Evolutionary conservation across 441 rosid genomes (phyloP), one percentile per base, ranked within the genome.

Genomic region (Pelargonium exstipulatum): DNA sequence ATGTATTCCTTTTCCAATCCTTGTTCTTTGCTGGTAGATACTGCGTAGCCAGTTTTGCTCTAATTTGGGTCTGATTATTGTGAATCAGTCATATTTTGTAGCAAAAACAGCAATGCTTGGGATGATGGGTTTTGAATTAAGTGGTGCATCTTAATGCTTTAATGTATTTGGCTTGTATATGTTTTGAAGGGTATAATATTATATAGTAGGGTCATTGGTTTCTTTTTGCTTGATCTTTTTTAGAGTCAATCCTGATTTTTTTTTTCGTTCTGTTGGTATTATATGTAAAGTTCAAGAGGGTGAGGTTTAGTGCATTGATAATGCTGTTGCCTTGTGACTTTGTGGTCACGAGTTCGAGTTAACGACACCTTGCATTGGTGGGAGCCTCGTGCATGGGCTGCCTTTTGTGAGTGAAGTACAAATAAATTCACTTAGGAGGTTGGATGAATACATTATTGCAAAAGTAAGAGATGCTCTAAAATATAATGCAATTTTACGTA

Each of bases 101-200:
- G 97, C 96, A 10, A 97, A 88, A 83, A 85, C 92, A 8, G 83
- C 73, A n/a, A 89, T 93, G 96, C 91, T 94, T 3, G 89, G 96
- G 61, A 85, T 66, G 63, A 78, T 72, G 69, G 97, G 97, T 53
- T 90, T 92, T 40, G 91, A 90, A 78, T 77, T 88, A 70, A 77
- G 65, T 68, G 91, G 92, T 18, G 82, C 95, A 66, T 93, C 97
- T 58, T 85, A 67, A 71, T 89, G 10, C 55, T 48, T 48, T 10
- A 48, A 14, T 48, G 57, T 40, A 26, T 43, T 9, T 60, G 40
- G 5, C 17, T 37, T 37, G 43, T 63, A 32, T 32, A 32, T 32
- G 37, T 32, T 32, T 32, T 32, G 37, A 1, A 6, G 6, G 37
- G 37, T 4, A 32, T 32, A 5, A 32, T 32, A 35, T 35, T 35